Evolutionary conservation across 768 basidiomycete genomes (phyloP), one percentile per base, ranked within the genome.

Genomic region (Psilocybe subaeruginosa): DNA sequence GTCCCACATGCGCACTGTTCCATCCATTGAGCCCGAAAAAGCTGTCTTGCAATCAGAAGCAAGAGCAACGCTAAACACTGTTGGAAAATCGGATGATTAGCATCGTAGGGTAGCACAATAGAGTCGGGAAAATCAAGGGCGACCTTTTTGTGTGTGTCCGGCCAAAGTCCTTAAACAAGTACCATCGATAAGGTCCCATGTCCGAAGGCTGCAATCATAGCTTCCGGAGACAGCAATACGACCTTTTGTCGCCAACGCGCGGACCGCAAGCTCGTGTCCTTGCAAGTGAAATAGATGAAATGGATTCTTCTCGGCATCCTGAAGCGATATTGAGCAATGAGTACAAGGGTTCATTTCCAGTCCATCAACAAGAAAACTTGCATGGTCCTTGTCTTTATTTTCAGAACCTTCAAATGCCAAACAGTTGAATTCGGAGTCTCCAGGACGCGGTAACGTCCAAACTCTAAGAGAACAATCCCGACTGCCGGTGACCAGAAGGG

Each of bases 11-110:
- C 93, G 92, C 62, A 99, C 96, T 2, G 94, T 96, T 48, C 94
- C 92, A 73, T 99, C 97, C 96, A 98, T 97, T 3, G 96, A 98
- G 6, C 97, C 97, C 1, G 97, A 99, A 66, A 93, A 95, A 29
- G 94, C 94, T 71, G 95, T 92, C 56, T 93, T 88, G 19, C 95
- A 91, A 48, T 80, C 78, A 43, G 88, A 83, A 72, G 98, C 97
- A 43, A 96, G 84, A 11, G 96, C 95, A 54, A 99, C 93, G 73
- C 92, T 95, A 79, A 98, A 99, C 4, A 99, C 97, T 95, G 56
- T 59, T 50, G 30, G 51, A 8, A 11, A 35, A 6, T 35, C 33
- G 11, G 23, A 7, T 35, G 33, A 35, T 35, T 27, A 46, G 23
- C 23, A 57, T 30, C 16, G 33, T 35, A 35, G 33, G 23, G 6